A percentile compares a stretch with the other conserved stretches of the same genome.
Evolutionary conservation across 352 stramenopile genomes (phyloP).

Genomic region (Aphanomyces invadans): DNA sequence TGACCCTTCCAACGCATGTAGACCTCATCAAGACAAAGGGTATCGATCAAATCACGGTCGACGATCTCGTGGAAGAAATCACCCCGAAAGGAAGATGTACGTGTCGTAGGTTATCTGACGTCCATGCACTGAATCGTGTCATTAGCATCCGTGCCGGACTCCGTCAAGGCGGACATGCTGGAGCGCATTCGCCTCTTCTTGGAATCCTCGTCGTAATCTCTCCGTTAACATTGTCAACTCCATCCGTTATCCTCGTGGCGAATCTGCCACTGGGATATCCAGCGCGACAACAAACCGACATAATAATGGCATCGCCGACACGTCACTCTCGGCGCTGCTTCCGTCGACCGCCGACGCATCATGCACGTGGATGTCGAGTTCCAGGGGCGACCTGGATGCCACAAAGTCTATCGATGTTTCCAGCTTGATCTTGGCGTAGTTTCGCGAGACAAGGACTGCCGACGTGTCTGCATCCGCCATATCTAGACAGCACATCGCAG

Average conservation of each 20-base stretch:
- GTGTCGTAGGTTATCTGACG: constrained; percentile 13
- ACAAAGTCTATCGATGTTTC: too few relatives aligned
- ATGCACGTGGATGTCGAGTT: constrained; percentile 15
- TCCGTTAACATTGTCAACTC: not conserved
- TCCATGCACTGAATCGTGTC: too few relatives aligned
- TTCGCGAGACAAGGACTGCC: constrained; percentile 22
- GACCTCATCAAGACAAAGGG: constrained; percentile 91
- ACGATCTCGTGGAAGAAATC: constrained; percentile 90
- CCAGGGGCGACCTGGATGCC: not conserved
- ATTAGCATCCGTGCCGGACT: constrained; percentile 76
- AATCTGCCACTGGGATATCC: not conserved
- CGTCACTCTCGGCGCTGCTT: too few relatives aligned
- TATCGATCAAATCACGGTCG: constrained; percentile 91
- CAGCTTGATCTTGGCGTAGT: constrained; percentile 52
- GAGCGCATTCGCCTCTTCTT: constrained; percentile 89
- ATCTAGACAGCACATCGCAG: too few relatives aligned
- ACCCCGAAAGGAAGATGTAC: constrained; percentile 78
- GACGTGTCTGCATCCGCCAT: not conserved
- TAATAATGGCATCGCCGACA: not conserved
- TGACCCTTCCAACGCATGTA: constrained; percentile 26
- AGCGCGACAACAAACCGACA: not conserved
- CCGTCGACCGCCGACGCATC: not conserved
- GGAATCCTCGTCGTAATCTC: constrained; percentile 29
- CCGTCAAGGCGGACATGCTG: constrained; percentile 85
- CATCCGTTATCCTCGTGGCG: too few relatives aligned